Base-by-base conservation (phyloP, 2,329 filamentous ascomycete genomes). In the Lecanoromycetidae sp. region DNA sequence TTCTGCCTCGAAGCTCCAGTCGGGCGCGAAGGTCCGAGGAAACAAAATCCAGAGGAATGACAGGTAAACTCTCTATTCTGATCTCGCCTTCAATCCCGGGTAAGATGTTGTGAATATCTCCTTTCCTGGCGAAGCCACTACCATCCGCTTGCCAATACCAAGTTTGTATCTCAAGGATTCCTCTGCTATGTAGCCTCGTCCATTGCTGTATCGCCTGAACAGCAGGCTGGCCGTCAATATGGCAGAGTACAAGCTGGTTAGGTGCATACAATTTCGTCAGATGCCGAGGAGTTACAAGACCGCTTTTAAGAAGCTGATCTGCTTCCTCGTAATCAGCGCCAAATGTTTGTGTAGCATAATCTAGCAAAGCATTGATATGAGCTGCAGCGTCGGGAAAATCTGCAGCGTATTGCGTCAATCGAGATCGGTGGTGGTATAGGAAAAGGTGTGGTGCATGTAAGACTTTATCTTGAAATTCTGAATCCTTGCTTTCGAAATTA, bases 351-450 rank as follows among this genome's bases (percentile, higher is more conserved):
- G 13, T 19, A 13, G n/a, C 23, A 25, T 49, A 49, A n/a, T 19
- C 40, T 22, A 49, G 26, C 12, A 49, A 33, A 36, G 46, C 44
- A n/a, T 46, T 33, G 41, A 49, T 23, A 33, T 49, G 34, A 25
- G 8, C 19, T 30, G 15, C n/a, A 20, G 46, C 23, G 4, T 40
- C 46, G 6, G 30, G 23, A 38, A 46, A 20, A 9, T 29, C 25
- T 19, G 15, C 23, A 6, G 22, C n/a, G 25, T 46, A 23, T 10
- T 12, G 6, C 20, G 22, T 17, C 25, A 49, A 46, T 15, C 8
- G 25, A 15, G 22, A 4, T 12, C 40, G 46, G 33, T 49, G 46
- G 22, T 49, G 46, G 34, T 35, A 49, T 9, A 49, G 44, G 29
- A 39, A 46, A 17, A 46, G 25, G 32, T 49, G 23, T 15, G 37